Base-by-base conservation (phyloP, 768 basidiomycete species). In the Cystobasidiopsis lactophilus region DNA sequence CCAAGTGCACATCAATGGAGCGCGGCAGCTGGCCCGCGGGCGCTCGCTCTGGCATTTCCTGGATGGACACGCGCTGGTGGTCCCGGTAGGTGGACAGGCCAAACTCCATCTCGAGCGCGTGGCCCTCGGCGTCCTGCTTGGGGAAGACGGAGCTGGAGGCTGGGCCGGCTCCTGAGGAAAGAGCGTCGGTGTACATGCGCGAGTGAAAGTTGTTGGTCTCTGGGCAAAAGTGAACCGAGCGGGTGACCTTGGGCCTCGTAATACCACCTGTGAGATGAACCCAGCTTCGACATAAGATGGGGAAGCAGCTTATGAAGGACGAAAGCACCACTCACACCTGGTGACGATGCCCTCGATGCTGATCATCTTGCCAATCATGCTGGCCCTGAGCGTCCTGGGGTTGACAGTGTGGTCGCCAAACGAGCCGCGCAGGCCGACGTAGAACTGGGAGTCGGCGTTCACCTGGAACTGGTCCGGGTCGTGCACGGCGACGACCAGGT, bases 21-120 rank as follows among this genome's bases (percentile, higher is more conserved):
- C 93, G 75, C 41, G 93, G 93, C 27, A 98, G 72, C 66, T 95
- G 91, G 27, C 93, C 93, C 40, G 93, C 83, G 24, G 93, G 93
- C 14, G 93, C 89, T 23, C 93, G 78, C 68, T 98, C 93, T 2
- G 93, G 93, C 91, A 98, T 96, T 65, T 98, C 93, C 69, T 98
- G 93, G 57, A 98, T 96, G 66, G 79, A 86, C 64, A 96, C 84
- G 58, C 86, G 78, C 68, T 98, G 93, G 67, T 96, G 85, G 68
- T 98, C 93, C 52, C 84, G 73, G 71, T 93, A 98, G 7, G 82
- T 76, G 64, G 82, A 85, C 57, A 80, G 72, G 3, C 93, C 93
- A 64, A 78, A 96, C 69, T 98, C 93, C 59, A 79, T 93, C 67
- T 86, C 77, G 46, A 98, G 70, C 21, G 76, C 71, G 62, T 78